These are phyloP conservation scores for Tardiomyces digboiensis DNA, from an alignment of 1,139 yeast genomes.

Conservation along the genomic window DNA sequence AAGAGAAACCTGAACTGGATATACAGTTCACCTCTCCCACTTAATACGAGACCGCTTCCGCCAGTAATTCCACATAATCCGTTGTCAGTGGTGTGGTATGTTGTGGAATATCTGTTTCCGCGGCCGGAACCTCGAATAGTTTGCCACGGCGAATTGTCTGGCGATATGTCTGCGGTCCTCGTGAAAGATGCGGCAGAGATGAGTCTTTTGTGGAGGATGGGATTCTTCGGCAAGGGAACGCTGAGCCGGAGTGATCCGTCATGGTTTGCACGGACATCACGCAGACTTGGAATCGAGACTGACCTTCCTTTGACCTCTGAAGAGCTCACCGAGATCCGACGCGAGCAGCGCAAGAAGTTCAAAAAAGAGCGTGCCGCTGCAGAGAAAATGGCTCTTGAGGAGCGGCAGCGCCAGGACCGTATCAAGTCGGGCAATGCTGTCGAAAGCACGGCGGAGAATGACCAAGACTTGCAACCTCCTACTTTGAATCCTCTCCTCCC, in stretches of 20 bases:
- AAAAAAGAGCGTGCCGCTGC: constrained; percentile 42
- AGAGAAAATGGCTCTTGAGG: constrained; percentile 24
- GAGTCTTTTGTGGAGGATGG: constrained; percentile 66
- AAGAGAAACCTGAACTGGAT: constrained; percentile 26
- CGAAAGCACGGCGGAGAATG: neutral
- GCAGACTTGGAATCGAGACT: constrained; percentile 37
- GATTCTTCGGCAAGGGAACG: constrained; percentile 92
- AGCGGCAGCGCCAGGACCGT: constrained; percentile 15
- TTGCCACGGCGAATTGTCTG: constrained; percentile 10
- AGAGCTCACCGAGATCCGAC: constrained; percentile 63
- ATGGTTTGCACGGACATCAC: constrained; percentile 60
- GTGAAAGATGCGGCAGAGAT: constrained; percentile 37
- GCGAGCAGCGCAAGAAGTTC: constrained; percentile 65
- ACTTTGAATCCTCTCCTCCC: no score
- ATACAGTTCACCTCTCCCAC: constrained; percentile 37
- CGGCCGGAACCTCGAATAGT: constrained; percentile 28
- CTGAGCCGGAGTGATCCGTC: constrained; percentile 89
- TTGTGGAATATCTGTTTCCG: constrained; percentile 22
- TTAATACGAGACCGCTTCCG: constrained; percentile 31
- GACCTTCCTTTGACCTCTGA: constrained; percentile 41
- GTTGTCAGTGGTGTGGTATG: constrained; percentile 23
- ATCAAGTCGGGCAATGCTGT: neutral
- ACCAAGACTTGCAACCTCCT: neutral
- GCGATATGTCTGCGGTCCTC: constrained; percentile 31
- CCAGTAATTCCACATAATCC: constrained; percentile 29